Percentiles rank a stretch among this genome's conserved stretches.
phyloP scores from a whole-genome alignment of 495 filamentous ascomycete genomes.

The Aspergillus egyptiacus region DNA sequence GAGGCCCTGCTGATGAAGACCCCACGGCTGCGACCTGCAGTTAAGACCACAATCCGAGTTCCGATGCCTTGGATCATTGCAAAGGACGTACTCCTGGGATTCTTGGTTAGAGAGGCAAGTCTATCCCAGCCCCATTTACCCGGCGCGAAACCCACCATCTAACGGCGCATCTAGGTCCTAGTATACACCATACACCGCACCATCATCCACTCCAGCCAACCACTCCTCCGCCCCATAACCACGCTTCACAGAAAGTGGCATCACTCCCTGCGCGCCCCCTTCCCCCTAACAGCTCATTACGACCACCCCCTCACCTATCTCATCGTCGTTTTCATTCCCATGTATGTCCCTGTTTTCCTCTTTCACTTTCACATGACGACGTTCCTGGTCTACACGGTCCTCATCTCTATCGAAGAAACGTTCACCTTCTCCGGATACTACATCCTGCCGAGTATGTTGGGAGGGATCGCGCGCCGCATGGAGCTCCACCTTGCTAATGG shows the following conservation, averaged over 20 bases:
- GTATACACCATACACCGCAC: slow-evolving; percentile 69
- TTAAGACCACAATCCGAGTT: slow-evolving; percentile 52
- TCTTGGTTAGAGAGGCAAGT: slow-evolving; percentile 52
- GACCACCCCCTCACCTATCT: slow-evolving; percentile 78
- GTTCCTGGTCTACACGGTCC: slow-evolving; percentile 61
- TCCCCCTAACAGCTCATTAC: slow-evolving; percentile 62
- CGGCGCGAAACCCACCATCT: not conserved
- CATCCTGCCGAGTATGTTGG: slow-evolving; percentile 63
- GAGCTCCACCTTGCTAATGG: slow-evolving; percentile 59
- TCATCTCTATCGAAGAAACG: slow-evolving; percentile 71
- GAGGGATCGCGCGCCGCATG: slow-evolving; percentile 64
- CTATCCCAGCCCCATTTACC: not conserved
- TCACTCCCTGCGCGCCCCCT: slow-evolving; percentile 57
- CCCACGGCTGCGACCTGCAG: slow-evolving; percentile 46
- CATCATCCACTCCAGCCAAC: slow-evolving; percentile 50
- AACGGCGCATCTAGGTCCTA: too few relatives aligned
- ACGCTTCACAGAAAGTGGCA: slow-evolving; percentile 58
- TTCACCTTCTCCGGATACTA: slow-evolving; percentile 74
- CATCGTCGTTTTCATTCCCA: slow-evolving; percentile 61
- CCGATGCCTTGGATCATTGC: slow-evolving; percentile 58
- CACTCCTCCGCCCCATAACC: slow-evolving; percentile 23
- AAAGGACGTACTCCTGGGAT: slow-evolving; percentile 45
- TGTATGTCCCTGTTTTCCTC: slow-evolving; percentile 61
- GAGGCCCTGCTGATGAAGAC: slow-evolving; percentile 50
- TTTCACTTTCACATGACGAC: slow-evolving; percentile 74